These are phyloP conservation scores for Gaertneriomyces semiglobifer DNA, from an alignment of 192 early-diverging fungal genomes.

Conservation along the genomic window DNA sequence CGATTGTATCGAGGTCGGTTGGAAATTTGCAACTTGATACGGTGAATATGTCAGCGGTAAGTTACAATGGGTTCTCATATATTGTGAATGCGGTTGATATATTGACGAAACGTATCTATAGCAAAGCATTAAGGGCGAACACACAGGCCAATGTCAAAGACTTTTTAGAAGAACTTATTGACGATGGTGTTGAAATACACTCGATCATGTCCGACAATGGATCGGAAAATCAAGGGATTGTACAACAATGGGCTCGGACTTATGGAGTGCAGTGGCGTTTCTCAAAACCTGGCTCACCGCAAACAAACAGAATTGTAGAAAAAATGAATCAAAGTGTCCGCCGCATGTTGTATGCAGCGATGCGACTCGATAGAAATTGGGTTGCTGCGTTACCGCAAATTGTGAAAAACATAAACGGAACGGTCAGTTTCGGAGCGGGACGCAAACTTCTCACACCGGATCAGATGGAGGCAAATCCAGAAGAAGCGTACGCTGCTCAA, in stretches of 20 bases:
- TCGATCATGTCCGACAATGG: background rate
- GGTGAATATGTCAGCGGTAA: background rate
- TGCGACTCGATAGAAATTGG: constrained; percentile 9
- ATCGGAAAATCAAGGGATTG: background rate
- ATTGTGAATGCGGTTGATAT: constrained; percentile 8
- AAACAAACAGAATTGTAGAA: background rate
- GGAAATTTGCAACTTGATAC: constrained; percentile 4
- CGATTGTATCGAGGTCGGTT: no score
- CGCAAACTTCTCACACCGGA: background rate
- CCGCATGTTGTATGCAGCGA: background rate
- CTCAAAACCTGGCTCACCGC: background rate
- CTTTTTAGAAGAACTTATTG: background rate
- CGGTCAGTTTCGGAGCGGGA: background rate
- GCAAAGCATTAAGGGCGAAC: background rate
- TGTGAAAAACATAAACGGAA: background rate
- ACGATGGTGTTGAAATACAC: background rate
- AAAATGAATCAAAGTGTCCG: background rate
- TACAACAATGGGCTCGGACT: background rate
- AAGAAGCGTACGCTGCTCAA: no score
- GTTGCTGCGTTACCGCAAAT: background rate
- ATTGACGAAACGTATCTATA: background rate
- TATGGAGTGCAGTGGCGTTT: background rate
- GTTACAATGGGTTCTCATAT: background rate
- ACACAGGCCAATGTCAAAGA: background rate
- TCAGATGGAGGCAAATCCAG: background rate